phyloP scores from a whole-genome alignment of 768 basidiomycete species.

The Baorangia bicolor region DNA sequence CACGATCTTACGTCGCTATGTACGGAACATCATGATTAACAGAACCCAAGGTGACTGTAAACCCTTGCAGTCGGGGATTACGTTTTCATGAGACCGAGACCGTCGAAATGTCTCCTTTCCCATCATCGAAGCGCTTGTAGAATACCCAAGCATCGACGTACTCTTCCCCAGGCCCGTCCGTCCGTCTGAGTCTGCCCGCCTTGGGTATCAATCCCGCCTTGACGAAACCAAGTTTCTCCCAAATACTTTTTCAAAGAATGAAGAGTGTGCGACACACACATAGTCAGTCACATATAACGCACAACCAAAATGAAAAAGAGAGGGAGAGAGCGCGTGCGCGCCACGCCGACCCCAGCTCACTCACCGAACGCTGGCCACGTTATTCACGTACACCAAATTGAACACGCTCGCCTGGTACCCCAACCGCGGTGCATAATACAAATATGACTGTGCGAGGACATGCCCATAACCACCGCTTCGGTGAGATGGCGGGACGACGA shows the following conservation, averaged over 20 bases:
- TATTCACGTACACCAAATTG: constrained; percentile 89
- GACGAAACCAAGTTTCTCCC: constrained; percentile 81
- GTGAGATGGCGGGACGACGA: constrained; percentile 66
- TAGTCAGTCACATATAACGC: neutral
- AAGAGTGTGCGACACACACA: neutral
- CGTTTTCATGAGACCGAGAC: too few species aligned
- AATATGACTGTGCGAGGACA: constrained; percentile 72
- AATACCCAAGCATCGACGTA: constrained; percentile 86
- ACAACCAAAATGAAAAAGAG: neutral
- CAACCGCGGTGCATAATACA: constrained; percentile 76
- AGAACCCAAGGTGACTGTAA: too few species aligned
- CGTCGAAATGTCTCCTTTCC: neutral
- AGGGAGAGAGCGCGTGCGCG: neutral
- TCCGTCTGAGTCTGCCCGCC: constrained; percentile 67
- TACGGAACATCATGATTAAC: too few species aligned
- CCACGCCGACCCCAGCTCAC: too few species aligned
- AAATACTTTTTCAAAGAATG: constrained; percentile 47
- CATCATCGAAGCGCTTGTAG: constrained; percentile 69
- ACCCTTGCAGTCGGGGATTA: too few species aligned
- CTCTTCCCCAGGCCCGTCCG: constrained; percentile 76
- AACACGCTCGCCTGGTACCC: constrained; percentile 83
- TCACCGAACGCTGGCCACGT: constrained; percentile 68
- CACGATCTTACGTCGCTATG: neutral
- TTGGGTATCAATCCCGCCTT: constrained; percentile 76
- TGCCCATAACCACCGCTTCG: constrained; percentile 68